These are phyloP conservation scores for Linnemannia exigua DNA, from an alignment of 192 early-diverging fungal species.

Conservation along the genomic window DNA sequence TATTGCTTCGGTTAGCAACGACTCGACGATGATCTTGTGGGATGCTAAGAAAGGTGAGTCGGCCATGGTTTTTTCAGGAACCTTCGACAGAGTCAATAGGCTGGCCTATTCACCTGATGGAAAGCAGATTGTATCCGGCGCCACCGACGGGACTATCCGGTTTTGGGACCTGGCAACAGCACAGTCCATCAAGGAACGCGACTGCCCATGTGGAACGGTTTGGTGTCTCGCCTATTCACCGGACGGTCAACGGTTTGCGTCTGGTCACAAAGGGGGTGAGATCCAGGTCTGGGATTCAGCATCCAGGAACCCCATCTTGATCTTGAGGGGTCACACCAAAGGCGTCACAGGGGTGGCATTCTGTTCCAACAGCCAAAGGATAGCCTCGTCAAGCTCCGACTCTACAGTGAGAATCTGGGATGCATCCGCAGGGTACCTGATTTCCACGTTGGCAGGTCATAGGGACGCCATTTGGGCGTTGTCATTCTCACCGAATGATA, in stretches of 20 bases:
- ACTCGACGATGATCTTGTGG: not conserved
- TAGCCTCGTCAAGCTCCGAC: not conserved
- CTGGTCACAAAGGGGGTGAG: not conserved
- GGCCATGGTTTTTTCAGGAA: not conserved
- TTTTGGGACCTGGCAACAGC: not conserved
- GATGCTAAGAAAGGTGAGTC: not conserved
- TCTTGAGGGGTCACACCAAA: not conserved
- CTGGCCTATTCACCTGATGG: not conserved
- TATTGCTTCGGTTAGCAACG: not conserved
- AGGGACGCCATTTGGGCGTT: not conserved
- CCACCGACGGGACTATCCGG: not conserved
- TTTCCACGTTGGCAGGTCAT: not conserved
- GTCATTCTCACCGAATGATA: not conserved
- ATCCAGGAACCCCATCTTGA: not conserved
- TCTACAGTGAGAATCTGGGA: not conserved
- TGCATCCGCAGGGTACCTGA: not conserved
- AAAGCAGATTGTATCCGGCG: not conserved
- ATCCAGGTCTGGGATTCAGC: not conserved
- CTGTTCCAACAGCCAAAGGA: not conserved
- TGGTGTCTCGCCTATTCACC: not conserved
- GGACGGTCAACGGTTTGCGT: not conserved
- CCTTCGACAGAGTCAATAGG: not conserved
- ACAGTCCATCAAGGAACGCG: not conserved
- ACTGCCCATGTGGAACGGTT: not conserved
- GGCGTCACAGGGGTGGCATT: not conserved